Percentiles rank a stretch among this genome's conserved stretches.
These are phyloP conservation scores for Tolypocladium inflatum DNA, from an alignment of 2,329 filamentous ascomycete species.

Conservation along the genomic window DNA sequence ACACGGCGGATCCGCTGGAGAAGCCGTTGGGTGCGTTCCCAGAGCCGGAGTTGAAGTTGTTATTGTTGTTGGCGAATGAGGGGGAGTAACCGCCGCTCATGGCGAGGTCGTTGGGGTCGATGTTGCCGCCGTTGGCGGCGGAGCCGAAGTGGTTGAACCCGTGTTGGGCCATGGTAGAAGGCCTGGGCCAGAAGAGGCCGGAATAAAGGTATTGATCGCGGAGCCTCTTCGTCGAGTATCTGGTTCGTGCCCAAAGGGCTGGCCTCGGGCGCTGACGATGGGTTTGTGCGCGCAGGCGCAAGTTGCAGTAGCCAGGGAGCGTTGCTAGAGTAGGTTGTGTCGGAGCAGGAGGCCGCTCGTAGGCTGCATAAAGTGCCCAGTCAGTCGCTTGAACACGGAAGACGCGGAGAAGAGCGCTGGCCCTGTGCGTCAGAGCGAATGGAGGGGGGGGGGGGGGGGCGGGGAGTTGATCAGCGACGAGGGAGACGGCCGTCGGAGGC, in stretches of 20 bases:
- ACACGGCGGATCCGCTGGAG: constrained; percentile 66
- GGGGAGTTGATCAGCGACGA: neutral
- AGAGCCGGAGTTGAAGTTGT: constrained; percentile 46
- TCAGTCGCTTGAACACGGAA: neutral
- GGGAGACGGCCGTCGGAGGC: constrained; percentile 1
- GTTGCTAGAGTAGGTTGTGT: neutral
- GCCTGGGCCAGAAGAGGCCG: constrained; percentile 3
- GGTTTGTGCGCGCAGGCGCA: neutral
- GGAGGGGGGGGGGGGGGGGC: neutral
- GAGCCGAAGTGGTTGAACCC: constrained; percentile 47
- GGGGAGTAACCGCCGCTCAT: constrained; percentile 54
- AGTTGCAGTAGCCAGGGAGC: neutral
- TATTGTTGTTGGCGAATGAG: constrained; percentile 39
- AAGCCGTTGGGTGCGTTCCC: constrained; percentile 60
- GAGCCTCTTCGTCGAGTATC: neutral
- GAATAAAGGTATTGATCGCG: neutral
- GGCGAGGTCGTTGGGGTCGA: constrained; percentile 79
- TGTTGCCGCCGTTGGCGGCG: constrained; percentile 45
- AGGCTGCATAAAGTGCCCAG: neutral
- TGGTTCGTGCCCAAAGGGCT: neutral
- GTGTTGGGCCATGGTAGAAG: constrained; percentile 42
- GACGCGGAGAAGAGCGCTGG: neutral
- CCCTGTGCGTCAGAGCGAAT: neutral
- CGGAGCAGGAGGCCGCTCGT: neutral
- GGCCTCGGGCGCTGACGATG: neutral